Percentiles rank a stretch among this genome's conserved stretches.
These are phyloP conservation scores for Diaporthe nobilis DNA, from an alignment of 2,329 filamentous ascomycete genomes.

Conservation along the genomic window DNA sequence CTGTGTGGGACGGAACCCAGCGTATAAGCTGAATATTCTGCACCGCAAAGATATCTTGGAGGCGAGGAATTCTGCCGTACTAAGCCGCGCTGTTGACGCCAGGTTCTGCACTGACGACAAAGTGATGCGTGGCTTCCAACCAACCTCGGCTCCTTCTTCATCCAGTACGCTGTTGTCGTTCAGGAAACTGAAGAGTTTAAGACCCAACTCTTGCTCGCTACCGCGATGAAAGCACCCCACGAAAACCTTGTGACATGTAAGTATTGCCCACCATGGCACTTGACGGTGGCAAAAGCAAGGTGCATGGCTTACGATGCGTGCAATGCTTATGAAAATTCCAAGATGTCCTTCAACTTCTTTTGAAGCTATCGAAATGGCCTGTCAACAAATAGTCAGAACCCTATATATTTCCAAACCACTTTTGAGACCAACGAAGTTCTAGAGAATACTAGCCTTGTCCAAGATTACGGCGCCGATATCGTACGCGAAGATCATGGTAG, in stretches of 20 bases:
- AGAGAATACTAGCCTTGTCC: not conserved
- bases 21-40: not conserved
- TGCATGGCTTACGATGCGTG: not conserved
- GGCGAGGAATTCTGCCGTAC: not conserved
- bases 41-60: not conserved
- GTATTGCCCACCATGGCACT: not conserved
- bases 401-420: not conserved
- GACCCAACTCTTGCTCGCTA: not conserved
- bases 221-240: not conserved
- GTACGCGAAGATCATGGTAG: not conserved
- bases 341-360: not conserved
- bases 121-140: not conserved
- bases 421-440: not conserved
- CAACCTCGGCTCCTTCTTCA: not conserved
- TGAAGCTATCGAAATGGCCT: not conserved
- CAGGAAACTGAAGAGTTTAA: constrained; percentile 4
- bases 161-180: not conserved
- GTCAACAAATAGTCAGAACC: not conserved
- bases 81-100: not conserved
- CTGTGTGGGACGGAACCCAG: not conserved
- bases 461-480: not conserved
- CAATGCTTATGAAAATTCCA: not conserved
- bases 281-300: not conserved
- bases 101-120: constrained; percentile 6
- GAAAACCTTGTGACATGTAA: not conserved